Conservation (phyloP, 306 rosid genomes). For the Dryas drummondii region DNA sequence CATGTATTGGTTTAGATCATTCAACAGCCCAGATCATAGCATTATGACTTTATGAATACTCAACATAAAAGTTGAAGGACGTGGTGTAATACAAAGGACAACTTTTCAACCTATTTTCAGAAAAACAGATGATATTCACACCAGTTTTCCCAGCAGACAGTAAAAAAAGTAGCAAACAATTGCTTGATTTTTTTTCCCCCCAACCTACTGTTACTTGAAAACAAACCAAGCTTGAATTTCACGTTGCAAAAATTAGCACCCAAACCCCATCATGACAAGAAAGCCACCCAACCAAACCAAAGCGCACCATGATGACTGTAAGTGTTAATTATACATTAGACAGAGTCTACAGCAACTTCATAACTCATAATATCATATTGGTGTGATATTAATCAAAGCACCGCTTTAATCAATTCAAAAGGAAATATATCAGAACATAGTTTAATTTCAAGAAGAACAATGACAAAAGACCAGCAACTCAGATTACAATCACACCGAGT, state of each 20-base stretch:
- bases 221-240: slow-evolving; percentile 3
- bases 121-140: slow-evolving; percentile 4
- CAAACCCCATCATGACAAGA: neutral
- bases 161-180: neutral
- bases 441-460: too few species aligned
- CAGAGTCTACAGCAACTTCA: too few species aligned
- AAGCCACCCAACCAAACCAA: neutral
- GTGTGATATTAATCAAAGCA: neutral
- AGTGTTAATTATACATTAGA: neutral
- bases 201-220: neutral
- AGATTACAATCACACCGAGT: neutral
- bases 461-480: neutral
- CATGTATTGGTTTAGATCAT: neutral
- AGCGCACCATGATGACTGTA: neutral
- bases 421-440: neutral
- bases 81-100: neutral
- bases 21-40: too few species aligned
- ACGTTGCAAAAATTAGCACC: neutral
- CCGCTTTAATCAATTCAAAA: neutral
- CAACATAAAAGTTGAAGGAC: neutral
- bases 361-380: too few species aligned
- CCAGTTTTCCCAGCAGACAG: slow-evolving; percentile 1
- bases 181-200: neutral
- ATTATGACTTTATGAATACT: neutral
- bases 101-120: neutral